These are phyloP conservation scores for Zygnema cylindricum DNA, from an alignment of 139 green algal genomes.

Conservation along the genomic window DNA sequence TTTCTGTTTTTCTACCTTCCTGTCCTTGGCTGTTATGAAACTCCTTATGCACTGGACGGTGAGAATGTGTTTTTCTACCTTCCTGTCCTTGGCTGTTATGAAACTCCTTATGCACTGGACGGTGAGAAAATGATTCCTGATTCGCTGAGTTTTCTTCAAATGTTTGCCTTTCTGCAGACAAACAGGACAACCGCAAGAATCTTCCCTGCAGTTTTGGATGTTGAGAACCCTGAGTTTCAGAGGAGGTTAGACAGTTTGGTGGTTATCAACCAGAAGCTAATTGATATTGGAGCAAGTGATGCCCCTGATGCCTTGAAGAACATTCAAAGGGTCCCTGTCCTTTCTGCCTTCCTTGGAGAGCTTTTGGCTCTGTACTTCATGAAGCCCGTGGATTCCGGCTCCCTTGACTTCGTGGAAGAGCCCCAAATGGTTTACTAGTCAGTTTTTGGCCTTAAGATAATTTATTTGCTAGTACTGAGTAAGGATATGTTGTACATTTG, in stretches of 20 bases:
- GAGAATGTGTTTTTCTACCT: too few species aligned
- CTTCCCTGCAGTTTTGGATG: constrained; percentile 91
- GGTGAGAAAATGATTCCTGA: too few species aligned
- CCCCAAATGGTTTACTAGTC: constrained; percentile 66
- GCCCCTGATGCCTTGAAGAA: constrained; percentile 77
- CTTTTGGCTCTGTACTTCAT: constrained; percentile 87
- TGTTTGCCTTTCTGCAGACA: constrained; percentile 74
- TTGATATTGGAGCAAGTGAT: constrained; percentile 73
- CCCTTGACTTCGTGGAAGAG: constrained; percentile 74
- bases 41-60: too few species aligned
- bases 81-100: too few species aligned
- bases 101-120: too few species aligned
- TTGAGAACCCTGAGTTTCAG: constrained; percentile 88
- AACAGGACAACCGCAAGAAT: constrained; percentile 96
- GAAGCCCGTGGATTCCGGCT: constrained; percentile 79
- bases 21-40: too few species aligned
- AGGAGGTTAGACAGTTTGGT: constrained; percentile 82
- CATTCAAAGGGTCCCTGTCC: constrained; percentile 75
- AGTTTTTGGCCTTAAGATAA: not conserved
- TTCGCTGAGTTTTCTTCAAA: not conserved
- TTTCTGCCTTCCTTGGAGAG: constrained; percentile 81
- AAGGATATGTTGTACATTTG: too few species aligned
- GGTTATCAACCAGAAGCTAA: constrained; percentile 81
- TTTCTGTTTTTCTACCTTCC: too few species aligned
- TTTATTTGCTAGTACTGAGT: not conserved